Base-by-base conservation (phyloP, 495 filamentous ascomycete genomes). In the Cudoniella acicularis region DNA sequence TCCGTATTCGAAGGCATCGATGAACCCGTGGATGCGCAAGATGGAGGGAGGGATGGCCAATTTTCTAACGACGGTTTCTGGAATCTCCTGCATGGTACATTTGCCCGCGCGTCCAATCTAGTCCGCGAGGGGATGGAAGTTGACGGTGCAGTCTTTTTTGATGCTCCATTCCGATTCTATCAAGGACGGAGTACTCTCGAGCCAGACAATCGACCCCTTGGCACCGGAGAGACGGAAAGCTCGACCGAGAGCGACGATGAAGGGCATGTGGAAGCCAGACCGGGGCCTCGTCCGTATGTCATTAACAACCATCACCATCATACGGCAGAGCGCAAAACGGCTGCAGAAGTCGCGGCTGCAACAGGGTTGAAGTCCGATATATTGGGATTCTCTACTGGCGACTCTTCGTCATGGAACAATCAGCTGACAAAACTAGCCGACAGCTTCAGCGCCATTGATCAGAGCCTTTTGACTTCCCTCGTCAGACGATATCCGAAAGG, bases 91-190 rank as follows among this genome's bases (percentile, higher is more conserved):
- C 67, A 71, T 25, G 62, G 57, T 0, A 64, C 71, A 18, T 75
- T 76, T 54, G 68, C 71, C 20, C 70, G 72, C n/a, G 80, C 79
- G 9, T 67, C 72, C 17, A 76, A 75, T 45, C 64, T 81, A 13
- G 69, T 80, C 24, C 70, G 79, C 18, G 75, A 82, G 54, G 73
- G 77, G 0, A 72, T 80, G 27, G 74, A 75, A 17, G 72, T 74
- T 0, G 80, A 82, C 24, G 81, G 79, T 0, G 73, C 75, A 6
- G 54, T 78, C 0, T 83, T 81, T 49, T 65, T 81, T 3, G 79
- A 83, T 61, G 78, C 79, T 0, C 69, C 70, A n/a, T 60, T 70
- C 16, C 64, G 65, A 30, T 62, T 62, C 27, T 62, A 57, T 43
- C 54, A 62, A 54, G 59, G 59, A 2, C 52, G 59, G 26, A 56